Conservation (phyloP, 352 stramenopile genomes). For the Phytophthora litchii region DNA sequence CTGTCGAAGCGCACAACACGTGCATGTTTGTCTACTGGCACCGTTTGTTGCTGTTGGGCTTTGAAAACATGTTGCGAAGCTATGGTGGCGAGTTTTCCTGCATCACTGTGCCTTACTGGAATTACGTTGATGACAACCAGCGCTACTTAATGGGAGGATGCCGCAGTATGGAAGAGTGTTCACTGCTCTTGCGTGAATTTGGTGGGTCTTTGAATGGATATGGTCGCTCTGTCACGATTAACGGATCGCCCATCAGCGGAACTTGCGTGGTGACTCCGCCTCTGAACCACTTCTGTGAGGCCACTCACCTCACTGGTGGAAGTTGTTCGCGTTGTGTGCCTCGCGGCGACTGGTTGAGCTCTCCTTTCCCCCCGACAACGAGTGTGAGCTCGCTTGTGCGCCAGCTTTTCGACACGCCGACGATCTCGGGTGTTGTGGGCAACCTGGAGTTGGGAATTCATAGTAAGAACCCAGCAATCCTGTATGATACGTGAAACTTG, state of each 20-base stretch:
- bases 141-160: conserved; percentile 67
- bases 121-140: conserved; percentile 87
- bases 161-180: conserved; percentile 75
- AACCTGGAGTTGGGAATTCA: conserved; percentile 81
- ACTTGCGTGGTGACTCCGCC: conserved; percentile 57
- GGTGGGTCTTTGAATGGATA: conserved; percentile 56
- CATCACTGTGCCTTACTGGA: conserved; percentile 88
- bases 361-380: conserved; percentile 67
- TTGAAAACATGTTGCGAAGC: conserved; percentile 87
- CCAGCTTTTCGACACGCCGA: conserved; percentile 71
- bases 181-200: conserved; percentile 70
- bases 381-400: conserved; percentile 77
- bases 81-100: conserved; percentile 84
- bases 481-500: background rate
- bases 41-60: conserved; percentile 75
- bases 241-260: conserved; percentile 65
- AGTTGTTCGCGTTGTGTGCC: conserved; percentile 71
- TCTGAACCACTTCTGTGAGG: conserved; percentile 82
- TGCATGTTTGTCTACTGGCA: conserved; percentile 92
- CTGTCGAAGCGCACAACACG: conserved; percentile 78
- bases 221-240: conserved; percentile 57
- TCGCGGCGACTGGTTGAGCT: conserved; percentile 61
- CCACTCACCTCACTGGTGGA: conserved; percentile 40
- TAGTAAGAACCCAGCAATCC: conserved; percentile 47
- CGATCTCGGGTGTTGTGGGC: conserved; percentile 63